Base-by-base conservation (phyloP, 2,329 filamentous ascomycete species). In the Scedosporium aurantiacum region DNA sequence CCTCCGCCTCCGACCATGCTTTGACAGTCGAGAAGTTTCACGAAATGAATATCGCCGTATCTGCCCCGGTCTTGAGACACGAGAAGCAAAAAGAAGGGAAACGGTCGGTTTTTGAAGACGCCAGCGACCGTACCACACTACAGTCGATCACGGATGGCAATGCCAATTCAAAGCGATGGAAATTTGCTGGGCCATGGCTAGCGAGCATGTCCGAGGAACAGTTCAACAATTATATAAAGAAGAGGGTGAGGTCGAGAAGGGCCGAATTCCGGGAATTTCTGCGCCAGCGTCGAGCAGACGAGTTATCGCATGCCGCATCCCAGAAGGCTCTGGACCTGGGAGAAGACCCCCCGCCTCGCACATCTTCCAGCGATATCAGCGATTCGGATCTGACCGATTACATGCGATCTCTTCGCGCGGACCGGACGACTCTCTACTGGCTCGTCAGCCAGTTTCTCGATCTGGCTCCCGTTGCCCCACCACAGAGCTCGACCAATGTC, bases 21-120 rank as follows among this genome's bases (percentile, higher is more conserved):
- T 77, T 91, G 66, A 91, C 90, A 6, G 78, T 95, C 61, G 79
- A 85, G 70, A 97, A 97, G 78, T 97, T 88, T 77, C 88, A 91
- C 71, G 90, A 96, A 72, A 79, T 97, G 71, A 81, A 84, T 63
- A 75, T 96, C 60, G 85, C 90, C 5, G 76, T 96, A 63, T 82
- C 86, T 18, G 77, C 84, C 1, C 81, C 81, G 0, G 67, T 67
- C 18, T 16, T 60, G 18, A 55, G 45, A 40, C 55, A 55, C 50
- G 59, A 60, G 50, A 67, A 64, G 5, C 61, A 65, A 61, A 56
- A 58, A 21, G 58, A 62, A 41, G 65, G 66, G 5, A 64, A 57
- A 50, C 62, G 66, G 3, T 56, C 65, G 2, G 83, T 85, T 2
- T 87, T 87, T 57, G 84, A 87, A 65, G 78, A 82, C 64, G 74